Evolutionary conservation across 805 yeast species (phyloP).

Genomic region (Brettanomyces nanus): DNA sequence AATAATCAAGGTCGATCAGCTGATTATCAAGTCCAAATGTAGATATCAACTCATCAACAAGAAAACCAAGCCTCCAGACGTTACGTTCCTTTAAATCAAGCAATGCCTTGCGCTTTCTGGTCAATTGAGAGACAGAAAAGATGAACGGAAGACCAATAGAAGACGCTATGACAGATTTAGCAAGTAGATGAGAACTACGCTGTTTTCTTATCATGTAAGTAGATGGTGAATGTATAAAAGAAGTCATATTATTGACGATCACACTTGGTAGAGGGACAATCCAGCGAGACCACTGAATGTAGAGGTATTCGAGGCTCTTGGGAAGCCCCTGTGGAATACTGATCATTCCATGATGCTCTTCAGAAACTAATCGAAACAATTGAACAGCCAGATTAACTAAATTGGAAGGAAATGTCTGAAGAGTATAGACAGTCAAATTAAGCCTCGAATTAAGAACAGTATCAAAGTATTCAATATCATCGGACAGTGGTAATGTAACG

Average conservation of each 20-base stretch:
- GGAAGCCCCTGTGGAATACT: slow-evolving; percentile 5
- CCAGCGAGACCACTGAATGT: slow-evolving; percentile 4
- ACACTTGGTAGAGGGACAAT: background rate
- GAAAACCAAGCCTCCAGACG: slow-evolving; percentile 29
- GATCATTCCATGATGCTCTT: slow-evolving; percentile 7
- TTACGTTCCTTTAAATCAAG: slow-evolving; percentile 19
- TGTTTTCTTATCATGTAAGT: slow-evolving; percentile 16
- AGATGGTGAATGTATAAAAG: slow-evolving; percentile 18
- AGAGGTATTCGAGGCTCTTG: slow-evolving; percentile 10
- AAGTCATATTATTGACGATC: slow-evolving; percentile 7
- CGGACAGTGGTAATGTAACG: slow-evolving; percentile 34
- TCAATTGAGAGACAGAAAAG: slow-evolving; percentile 24
- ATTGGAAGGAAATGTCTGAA: slow-evolving; percentile 33
- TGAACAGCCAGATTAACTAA: slow-evolving; percentile 4
- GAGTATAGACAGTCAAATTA: slow-evolving; percentile 27
- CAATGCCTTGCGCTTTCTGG: slow-evolving; percentile 17
- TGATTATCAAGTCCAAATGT: background rate
- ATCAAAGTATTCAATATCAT: slow-evolving; percentile 42
- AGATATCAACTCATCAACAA: slow-evolving; percentile 19
- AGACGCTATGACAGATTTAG: slow-evolving; percentile 17
- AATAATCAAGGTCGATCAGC: slow-evolving; percentile 4
- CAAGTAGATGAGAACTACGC: slow-evolving; percentile 10
- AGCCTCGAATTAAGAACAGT: slow-evolving; percentile 25
- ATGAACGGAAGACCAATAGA: slow-evolving; percentile 30
- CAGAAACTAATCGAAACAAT: background rate